Conservation (phyloP, 2,329 filamentous ascomycete genomes). For the Penicillium sp. region DNA sequence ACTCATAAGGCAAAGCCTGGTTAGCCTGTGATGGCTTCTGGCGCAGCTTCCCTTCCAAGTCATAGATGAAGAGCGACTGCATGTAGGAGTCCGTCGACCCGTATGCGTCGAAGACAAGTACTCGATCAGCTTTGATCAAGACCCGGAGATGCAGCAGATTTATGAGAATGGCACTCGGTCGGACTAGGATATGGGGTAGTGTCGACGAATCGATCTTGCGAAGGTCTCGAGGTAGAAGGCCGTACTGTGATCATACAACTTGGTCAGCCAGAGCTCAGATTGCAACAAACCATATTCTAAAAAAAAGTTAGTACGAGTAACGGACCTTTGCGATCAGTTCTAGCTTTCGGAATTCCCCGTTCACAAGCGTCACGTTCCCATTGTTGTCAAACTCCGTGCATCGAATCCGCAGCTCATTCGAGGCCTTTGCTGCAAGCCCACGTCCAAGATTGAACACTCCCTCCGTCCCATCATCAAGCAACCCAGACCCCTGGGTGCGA, state of each 20-base stretch:
- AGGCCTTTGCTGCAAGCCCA: constrained; percentile 69
- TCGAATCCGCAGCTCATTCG: constrained; percentile 78
- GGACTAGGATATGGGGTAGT: constrained; percentile 90
- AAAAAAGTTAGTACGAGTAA: constrained; percentile 71
- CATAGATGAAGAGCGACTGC: constrained; percentile 96
- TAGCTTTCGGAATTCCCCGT: constrained; percentile 95
- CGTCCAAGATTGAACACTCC: constrained; percentile 66
- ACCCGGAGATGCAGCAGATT: constrained; percentile 96
- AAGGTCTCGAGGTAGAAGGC: constrained; percentile 86
- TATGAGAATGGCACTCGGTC: constrained; percentile 87
- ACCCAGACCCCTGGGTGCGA: constrained; percentile 57
- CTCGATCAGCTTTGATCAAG: constrained; percentile 89
- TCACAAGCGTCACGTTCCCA: constrained; percentile 86
- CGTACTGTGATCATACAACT: constrained; percentile 62
- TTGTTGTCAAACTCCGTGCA: constrained; percentile 95
- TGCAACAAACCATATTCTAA: constrained; percentile 50
- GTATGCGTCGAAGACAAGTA: constrained; percentile 94
- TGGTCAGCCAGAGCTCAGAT: not conserved
- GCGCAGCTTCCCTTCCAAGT: constrained; percentile 85
- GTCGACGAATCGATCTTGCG: constrained; percentile 97
- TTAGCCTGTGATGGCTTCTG: constrained; percentile 62
- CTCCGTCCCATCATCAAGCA: constrained; percentile 59
- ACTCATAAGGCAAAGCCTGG: constrained; percentile 81
- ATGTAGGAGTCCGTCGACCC: constrained; percentile 92
- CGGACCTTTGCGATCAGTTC: constrained; percentile 89